Evolutionary conservation across 169 alveolate species (phyloP).

Genomic region (Eimeria sp.): DNA sequence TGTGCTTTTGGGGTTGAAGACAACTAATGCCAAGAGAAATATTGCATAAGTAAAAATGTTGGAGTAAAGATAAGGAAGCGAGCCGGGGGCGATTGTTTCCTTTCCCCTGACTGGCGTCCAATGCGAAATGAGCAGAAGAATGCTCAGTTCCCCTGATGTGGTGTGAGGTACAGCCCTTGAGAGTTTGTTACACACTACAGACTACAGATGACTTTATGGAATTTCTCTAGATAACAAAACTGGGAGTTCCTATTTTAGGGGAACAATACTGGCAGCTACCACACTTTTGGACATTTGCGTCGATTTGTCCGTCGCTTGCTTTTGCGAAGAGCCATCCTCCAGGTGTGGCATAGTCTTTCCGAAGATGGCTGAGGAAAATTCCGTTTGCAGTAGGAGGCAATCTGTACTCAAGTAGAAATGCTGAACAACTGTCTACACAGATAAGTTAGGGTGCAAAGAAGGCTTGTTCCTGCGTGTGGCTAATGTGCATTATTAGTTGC

Average conservation of each 20-base stretch:
- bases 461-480: no score
- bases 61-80: no score
- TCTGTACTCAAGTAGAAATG: no score
- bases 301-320: background rate
- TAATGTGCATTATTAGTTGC: no score
- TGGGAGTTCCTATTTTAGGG: no score
- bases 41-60: background rate
- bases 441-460: no score
- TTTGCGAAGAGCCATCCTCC: background rate
- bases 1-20: background rate
- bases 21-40: background rate
- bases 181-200: background rate
- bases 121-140: background rate
- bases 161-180: no score
- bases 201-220: background rate
- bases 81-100: background rate
- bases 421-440: no score
- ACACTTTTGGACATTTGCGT: background rate
- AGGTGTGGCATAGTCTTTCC: no score
- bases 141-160: background rate
- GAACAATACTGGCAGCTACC: no score
- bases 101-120: background rate
- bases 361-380: no score
- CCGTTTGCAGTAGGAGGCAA: no score
- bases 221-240: background rate